Base-by-base conservation (phyloP, 805 yeast species). In the Candida ascalaphidarum region DNA sequence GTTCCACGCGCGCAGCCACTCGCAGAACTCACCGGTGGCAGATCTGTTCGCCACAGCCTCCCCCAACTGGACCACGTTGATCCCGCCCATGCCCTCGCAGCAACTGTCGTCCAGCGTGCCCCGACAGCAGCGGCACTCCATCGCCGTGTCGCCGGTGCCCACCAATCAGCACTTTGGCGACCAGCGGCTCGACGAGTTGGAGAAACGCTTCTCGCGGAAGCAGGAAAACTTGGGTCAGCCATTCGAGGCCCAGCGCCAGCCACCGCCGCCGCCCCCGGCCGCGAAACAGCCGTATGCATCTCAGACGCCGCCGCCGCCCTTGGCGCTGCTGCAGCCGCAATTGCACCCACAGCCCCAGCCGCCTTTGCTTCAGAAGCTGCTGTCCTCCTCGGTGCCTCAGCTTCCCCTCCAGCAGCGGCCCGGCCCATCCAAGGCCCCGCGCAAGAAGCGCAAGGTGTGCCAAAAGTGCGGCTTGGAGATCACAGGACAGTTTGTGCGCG, bases 401-500 rank as follows among this genome's bases (percentile, higher is more conserved):
- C 23, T 17, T 17, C 19, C 18, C 12, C 26, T 14, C 22, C 35
- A 17, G 18, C 26, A 22, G 20, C 33, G 22, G 22, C 19, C 25
- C 14, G 23, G 25, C 13, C 21, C 20, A 13, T 28, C 24, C 24
- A 10, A 33, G 34, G 17, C 35, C 40, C 10, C 29, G 31, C n/a
- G 20, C 22, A 52, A 44, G 32, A 37, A 32, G 12, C 40, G 48
- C 22, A 62, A 62, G 40, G 32, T 40, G 5, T 62, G 69, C 40
- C 45, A 46, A 12, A 43, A 48, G 18, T 62, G 69, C 44, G 56
- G 58, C 3, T 36, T 48, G 18, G 58, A 53, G 19, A 62, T 62
- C 23, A 58, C 60, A 4, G 68, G 89, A n/a, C 85, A 83, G 35
- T 77, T 85, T 36, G 92, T 89, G 3, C 69, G 95, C 27, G 96